phyloP scores from a whole-genome alignment of 176 grass and related monocot species.

The Panicum miliaceum region DNA sequence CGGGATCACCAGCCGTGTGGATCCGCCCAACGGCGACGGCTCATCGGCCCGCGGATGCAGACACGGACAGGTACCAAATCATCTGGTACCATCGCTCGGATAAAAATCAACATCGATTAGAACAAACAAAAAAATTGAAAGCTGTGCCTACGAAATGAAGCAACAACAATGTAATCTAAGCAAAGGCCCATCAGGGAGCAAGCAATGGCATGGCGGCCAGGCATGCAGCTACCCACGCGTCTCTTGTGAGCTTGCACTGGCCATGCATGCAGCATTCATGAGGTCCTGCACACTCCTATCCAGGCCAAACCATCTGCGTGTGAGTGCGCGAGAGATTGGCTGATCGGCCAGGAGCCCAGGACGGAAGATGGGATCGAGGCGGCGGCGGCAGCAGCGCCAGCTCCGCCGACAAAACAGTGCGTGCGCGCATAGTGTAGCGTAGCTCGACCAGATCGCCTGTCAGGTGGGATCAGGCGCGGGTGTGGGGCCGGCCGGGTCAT shows the following conservation, averaged over 20 bases:
- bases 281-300: no score
- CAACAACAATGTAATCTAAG: not conserved
- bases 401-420: constrained; percentile 3
- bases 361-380: no score
- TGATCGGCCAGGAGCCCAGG: no score
- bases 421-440: no score
- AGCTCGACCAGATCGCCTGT: not conserved
- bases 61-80: not conserved
- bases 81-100: not conserved
- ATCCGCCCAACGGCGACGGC: constrained; percentile 3
- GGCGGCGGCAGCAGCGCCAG: no score
- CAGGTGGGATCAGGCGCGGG: not conserved
- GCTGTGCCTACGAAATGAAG: not conserved
- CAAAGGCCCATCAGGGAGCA: not conserved
- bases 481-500: not conserved
- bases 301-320: no score
- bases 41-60: not conserved
- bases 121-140: not conserved
- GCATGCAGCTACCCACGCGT: no score
- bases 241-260: no score
- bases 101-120: not conserved
- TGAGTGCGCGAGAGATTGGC: no score
- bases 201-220: not conserved
- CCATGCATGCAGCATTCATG: no score
- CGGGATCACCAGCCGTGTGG: not conserved